Evolutionary conservation across 495 filamentous ascomycete genomes (phyloP).

Genomic region (Cryomyces minteri): DNA sequence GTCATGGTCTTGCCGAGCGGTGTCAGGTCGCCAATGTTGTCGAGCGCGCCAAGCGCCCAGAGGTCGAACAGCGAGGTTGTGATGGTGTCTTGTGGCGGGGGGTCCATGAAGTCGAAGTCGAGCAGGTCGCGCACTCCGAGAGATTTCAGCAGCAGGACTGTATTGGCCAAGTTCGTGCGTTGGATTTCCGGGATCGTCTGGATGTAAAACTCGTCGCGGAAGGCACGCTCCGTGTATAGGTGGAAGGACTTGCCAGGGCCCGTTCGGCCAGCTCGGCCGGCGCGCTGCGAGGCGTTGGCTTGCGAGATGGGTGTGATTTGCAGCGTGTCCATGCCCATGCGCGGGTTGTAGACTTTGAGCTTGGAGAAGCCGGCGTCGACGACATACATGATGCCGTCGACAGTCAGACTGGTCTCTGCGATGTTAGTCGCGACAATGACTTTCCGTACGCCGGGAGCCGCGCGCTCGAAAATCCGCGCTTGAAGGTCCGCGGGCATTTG

Average conservation of each 20-base stretch:
- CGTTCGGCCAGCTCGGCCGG: slow-evolving; percentile 85
- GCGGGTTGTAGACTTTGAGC: slow-evolving; percentile 94
- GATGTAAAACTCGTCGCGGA: slow-evolving; percentile 91
- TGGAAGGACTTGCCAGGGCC: slow-evolving; percentile 93
- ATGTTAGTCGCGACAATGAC: slow-evolving; percentile 99
- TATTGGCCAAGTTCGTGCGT: slow-evolving; percentile 87
- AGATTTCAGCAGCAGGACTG: slow-evolving; percentile 83
- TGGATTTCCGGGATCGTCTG: slow-evolving; percentile 98
- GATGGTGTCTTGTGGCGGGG: slow-evolving; percentile 94
- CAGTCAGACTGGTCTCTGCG: slow-evolving; percentile 92
- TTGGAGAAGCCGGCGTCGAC: slow-evolving; percentile 94
- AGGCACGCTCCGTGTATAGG: slow-evolving; percentile 85
- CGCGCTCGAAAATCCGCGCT: slow-evolving; percentile 91
- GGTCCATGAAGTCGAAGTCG: slow-evolving; percentile 99
- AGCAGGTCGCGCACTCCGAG: slow-evolving; percentile 86
- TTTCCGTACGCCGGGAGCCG: slow-evolving; percentile 78
- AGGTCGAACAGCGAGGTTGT: slow-evolving; percentile 94
- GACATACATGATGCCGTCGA: slow-evolving; percentile 99
- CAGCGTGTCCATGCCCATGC: slow-evolving; percentile 98
- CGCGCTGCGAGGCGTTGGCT: slow-evolving; percentile 84
- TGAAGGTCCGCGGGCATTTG: slow-evolving; percentile 98
- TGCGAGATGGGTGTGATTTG: slow-evolving; percentile 98
- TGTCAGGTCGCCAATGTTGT: slow-evolving; percentile 87
- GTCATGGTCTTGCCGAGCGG: slow-evolving; percentile 82
- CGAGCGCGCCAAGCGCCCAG: slow-evolving; percentile 87